phyloP scores from a whole-genome alignment of 2,329 filamentous ascomycete genomes.

The Hypoxylon sp. region DNA sequence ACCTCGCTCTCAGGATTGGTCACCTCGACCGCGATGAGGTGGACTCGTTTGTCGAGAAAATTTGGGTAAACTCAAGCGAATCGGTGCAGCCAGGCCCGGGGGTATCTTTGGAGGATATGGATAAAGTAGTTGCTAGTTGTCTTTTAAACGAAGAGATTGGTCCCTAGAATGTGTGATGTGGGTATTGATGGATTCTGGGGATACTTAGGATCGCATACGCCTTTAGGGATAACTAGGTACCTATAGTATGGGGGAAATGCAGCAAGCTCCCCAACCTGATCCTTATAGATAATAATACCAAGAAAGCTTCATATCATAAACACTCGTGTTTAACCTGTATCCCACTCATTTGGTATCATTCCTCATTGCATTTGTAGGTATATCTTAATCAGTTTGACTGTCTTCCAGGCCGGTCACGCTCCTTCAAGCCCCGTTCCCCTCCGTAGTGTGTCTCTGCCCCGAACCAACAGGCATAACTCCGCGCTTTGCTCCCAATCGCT shows the following conservation, averaged over 20 bases:
- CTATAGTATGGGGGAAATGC: too few relatives aligned
- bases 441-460: slow-evolving; percentile 33
- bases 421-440: neutral
- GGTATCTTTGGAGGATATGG: neutral
- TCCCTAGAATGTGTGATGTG: too few relatives aligned
- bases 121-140: neutral
- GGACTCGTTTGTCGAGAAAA: neutral
- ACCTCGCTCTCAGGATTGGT: neutral
- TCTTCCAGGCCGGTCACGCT: neutral
- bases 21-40: neutral
- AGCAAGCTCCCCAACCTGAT: too few relatives aligned
- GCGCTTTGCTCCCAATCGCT: slow-evolving; percentile 46
- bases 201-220: too few relatives aligned
- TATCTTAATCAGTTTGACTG: neutral
- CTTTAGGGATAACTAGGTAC: too few relatives aligned
- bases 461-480: slow-evolving; percentile 47
- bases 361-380: neutral
- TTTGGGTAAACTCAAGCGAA: neutral
- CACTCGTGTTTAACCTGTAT: neutral
- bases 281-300: too few relatives aligned
- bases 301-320: too few relatives aligned
- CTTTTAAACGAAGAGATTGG: neutral
- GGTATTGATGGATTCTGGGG: too few relatives aligned
- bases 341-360: neutral
- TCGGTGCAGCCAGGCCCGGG: neutral